Evolutionary conservation across 2,329 filamentous ascomycete species (phyloP).

Genomic region (Pseudogymnoascus sp.): DNA sequence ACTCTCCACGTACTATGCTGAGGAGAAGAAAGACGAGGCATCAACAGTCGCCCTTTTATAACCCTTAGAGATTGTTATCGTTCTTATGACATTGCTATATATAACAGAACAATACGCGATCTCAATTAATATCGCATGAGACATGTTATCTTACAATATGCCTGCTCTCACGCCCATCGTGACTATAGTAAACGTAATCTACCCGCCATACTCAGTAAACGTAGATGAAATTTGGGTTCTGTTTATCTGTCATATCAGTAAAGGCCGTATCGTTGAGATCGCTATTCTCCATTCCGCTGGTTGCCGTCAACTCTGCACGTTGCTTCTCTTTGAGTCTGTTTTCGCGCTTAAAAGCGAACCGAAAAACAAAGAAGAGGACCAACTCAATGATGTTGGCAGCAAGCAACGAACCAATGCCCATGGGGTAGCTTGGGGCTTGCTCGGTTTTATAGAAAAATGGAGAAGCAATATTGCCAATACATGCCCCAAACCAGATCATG

Average conservation of each 20-base stretch:
- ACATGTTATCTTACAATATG: neutral
- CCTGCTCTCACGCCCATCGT: neutral
- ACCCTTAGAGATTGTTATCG: neutral
- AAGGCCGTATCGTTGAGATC: slow-evolving; percentile 31
- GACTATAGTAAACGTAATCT: neutral
- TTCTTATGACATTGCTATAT: neutral
- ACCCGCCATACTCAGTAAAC: slow-evolving; percentile 12
- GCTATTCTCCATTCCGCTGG: slow-evolving; percentile 4
- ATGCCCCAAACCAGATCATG: slow-evolving; percentile 52
- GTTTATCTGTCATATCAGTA: slow-evolving; percentile 20
- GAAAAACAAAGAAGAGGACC: slow-evolving; percentile 33
- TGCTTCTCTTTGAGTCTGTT: slow-evolving; percentile 32
- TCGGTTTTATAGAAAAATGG: slow-evolving; percentile 54
- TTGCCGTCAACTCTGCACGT: slow-evolving; percentile 9
- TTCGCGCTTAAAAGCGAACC: slow-evolving; percentile 34
- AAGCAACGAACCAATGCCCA: slow-evolving; percentile 38
- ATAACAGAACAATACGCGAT: neutral
- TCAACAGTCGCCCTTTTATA: neutral
- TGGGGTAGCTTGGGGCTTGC: slow-evolving; percentile 38
- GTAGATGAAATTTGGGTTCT: slow-evolving; percentile 22
- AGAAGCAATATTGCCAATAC: slow-evolving; percentile 53
- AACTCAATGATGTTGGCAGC: slow-evolving; percentile 36
- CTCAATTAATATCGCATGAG: neutral
- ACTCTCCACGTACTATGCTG: neutral
- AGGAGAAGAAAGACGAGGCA: neutral